phyloP scores from a whole-genome alignment of 164 flowering plant species.

The Tinospora cordifolia region DNA sequence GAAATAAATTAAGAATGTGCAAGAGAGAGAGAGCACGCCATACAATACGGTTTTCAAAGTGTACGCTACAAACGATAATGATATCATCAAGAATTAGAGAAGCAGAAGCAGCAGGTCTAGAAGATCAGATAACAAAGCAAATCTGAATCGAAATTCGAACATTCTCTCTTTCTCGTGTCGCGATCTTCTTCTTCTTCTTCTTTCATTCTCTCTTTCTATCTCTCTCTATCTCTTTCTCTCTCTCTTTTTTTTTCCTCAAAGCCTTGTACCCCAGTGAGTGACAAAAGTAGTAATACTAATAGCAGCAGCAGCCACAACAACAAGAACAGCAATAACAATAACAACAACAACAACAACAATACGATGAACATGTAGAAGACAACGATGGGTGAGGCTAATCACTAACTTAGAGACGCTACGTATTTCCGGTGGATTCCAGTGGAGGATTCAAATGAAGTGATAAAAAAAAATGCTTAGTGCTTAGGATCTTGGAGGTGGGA shows the following conservation, averaged over 20 bases:
- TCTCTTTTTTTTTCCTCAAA: neutral
- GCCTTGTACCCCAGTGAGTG: constrained; percentile 4
- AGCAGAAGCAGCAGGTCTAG: neutral
- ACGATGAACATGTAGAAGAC: neutral
- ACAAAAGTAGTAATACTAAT: neutral
- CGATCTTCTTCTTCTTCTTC: no score
- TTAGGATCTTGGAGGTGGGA: constrained; percentile 64
- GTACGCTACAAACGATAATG: neutral
- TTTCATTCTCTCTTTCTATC: no score
- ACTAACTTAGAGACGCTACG: no score
- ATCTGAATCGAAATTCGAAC: constrained; percentile 16
- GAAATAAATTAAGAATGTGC: neutral
- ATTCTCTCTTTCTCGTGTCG: constrained; percentile 13
- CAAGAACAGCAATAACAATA: neutral
- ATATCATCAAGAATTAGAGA: neutral
- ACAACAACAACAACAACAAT: constrained; percentile 3
- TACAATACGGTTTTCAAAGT: neutral
- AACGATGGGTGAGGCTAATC: neutral
- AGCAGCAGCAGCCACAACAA: neutral
- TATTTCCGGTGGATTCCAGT: neutral
- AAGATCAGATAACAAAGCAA: constrained; percentile 5
- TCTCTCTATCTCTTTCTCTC: no score
- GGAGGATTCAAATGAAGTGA: no score
- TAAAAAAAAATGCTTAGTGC: neutral
- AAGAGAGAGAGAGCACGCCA: constrained; percentile 1